Conservation (phyloP, 257 asterid genomes). For the Penstemon barbatus region DNA sequence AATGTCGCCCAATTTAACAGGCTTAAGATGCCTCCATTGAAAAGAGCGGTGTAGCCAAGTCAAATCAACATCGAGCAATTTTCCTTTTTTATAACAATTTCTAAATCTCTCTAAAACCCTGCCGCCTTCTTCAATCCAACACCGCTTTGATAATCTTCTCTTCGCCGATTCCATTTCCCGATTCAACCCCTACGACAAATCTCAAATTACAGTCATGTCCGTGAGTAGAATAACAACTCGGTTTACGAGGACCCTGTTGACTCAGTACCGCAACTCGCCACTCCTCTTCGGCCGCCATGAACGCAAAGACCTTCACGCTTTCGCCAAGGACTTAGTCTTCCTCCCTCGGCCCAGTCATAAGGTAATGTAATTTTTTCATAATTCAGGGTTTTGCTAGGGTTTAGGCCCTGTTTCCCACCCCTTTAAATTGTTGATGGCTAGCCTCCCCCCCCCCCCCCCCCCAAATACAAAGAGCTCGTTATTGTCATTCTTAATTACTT, state of each 20-base stretch:
- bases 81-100: too few species aligned
- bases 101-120: too few species aligned
- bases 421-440: too few species aligned
- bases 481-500: too few species aligned
- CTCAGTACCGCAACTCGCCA: conserved; percentile 51
- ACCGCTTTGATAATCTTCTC: too few species aligned
- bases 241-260: conserved; percentile 42
- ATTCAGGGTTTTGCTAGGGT: conserved; percentile 33
- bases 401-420: not conserved
- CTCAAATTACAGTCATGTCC: conserved; percentile 42
- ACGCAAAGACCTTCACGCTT: conserved; percentile 27
- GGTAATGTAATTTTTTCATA: conserved; percentile 34
- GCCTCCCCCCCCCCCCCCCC: too few species aligned
- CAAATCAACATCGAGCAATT: too few species aligned
- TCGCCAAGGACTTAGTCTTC: conserved; percentile 36
- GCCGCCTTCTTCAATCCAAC: too few species aligned
- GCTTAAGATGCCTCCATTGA: too few species aligned
- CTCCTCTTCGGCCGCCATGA: conserved; percentile 39
- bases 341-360: conserved; percentile 31
- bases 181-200: not conserved
- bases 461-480: not conserved
- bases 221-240: conserved; percentile 52
- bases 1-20: too few species aligned
- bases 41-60: too few species aligned
- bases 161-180: too few species aligned